Evolutionary conservation across 306 rosid species (phyloP).

Genomic region (Arachis hypogaea): DNA sequence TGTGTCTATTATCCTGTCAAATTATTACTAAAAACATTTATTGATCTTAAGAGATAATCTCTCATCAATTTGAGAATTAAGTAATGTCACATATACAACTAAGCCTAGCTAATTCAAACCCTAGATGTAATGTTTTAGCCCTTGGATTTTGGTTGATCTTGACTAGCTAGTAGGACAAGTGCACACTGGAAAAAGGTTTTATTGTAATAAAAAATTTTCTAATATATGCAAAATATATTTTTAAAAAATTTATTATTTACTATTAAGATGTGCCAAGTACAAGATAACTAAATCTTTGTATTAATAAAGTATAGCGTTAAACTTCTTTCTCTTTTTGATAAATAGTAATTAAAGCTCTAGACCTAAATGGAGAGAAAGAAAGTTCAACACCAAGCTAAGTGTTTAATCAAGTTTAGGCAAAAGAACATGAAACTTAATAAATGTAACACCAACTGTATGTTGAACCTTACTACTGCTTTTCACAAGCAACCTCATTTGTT

Average conservation of each 20-base stretch:
- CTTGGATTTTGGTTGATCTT: constrained; percentile 30
- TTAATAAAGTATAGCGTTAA: too few species aligned
- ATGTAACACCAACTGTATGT: constrained; percentile 9
- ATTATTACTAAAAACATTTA: neutral
- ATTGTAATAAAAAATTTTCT: neutral
- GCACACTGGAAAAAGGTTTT: constrained; percentile 38
- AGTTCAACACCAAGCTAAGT: too few species aligned
- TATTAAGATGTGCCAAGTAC: too few species aligned
- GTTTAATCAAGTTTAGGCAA: too few species aligned
- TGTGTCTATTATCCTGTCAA: constrained; percentile 28
- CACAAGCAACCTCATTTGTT: constrained; percentile 31
- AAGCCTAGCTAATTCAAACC: constrained; percentile 18
- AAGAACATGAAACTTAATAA: too few species aligned
- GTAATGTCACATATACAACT: constrained; percentile 15
- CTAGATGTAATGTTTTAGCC: neutral
- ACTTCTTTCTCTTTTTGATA: too few species aligned
- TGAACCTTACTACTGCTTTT: constrained; percentile 4
- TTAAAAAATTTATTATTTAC: too few species aligned
- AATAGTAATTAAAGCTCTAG: too few species aligned
- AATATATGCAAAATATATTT: too few species aligned
- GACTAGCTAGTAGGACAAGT: constrained; percentile 38
- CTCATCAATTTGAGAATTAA: constrained; percentile 25
- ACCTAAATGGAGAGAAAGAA: too few species aligned
- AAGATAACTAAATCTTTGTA: too few species aligned
- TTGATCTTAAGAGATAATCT: constrained; percentile 31